A percentile compares a stretch with the other conserved stretches of the same genome.
Conservation (phyloP, 1,284 basidiomycete genomes). For the Lignosus rhinocerotis region DNA sequence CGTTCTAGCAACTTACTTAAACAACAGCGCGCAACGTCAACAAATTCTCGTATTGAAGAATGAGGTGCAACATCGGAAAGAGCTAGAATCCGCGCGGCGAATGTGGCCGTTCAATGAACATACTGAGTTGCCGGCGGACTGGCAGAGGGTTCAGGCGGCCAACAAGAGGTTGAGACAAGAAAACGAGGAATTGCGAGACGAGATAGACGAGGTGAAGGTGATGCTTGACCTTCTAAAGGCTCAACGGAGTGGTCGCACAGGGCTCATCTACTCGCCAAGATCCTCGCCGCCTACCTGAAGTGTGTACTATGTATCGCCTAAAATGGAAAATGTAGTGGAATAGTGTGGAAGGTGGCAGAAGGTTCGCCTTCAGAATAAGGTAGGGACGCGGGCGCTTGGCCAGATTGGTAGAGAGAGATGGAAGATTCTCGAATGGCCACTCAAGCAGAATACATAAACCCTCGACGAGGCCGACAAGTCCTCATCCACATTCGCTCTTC, state of each 20-base stretch:
- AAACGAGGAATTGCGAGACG: conserved; percentile 58
- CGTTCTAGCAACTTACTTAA: neutral
- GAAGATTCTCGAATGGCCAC: conserved; percentile 35
- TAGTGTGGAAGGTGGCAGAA: conserved; percentile 29
- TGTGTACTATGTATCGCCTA: conserved; percentile 3
- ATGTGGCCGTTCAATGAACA: conserved; percentile 39
- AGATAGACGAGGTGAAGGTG: conserved; percentile 69
- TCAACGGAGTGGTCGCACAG: conserved; percentile 46
- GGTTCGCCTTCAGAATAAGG: conserved; percentile 25
- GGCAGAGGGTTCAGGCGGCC: conserved; percentile 40
- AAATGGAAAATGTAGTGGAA: conserved; percentile 23
- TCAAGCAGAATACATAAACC: conserved; percentile 27
- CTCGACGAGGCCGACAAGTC: neutral
- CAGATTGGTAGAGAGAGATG: conserved; percentile 32
- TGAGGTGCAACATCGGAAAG: conserved; percentile 42
- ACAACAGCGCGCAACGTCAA: conserved; percentile 49
- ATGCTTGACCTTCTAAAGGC: conserved; percentile 68
- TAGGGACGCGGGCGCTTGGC: conserved; percentile 21
- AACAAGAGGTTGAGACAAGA: conserved; percentile 56
- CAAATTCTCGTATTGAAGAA: conserved; percentile 62
- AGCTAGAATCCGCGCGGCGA: conserved; percentile 37
- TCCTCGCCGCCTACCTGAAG: conserved; percentile 6
- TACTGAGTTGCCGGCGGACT: conserved; percentile 45
- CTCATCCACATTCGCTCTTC: conserved; percentile 9
- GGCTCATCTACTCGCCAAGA: conserved; percentile 7